Base-by-base conservation (phyloP, 192 early-diverging fungal species). In the Podila minutissima region DNA sequence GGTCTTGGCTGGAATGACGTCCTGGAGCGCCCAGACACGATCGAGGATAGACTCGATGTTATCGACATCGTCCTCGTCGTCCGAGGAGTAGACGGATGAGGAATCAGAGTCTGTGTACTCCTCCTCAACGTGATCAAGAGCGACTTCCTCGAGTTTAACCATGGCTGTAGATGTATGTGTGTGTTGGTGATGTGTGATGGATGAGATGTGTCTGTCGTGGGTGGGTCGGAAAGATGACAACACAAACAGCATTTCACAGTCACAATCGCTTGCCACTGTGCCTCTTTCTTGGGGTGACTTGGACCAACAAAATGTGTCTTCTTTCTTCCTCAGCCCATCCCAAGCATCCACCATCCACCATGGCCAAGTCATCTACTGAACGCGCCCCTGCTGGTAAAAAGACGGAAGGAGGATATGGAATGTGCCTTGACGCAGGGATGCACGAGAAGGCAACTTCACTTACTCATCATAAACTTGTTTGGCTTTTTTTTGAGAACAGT, bases 41-140 rank as follows among this genome's bases (percentile, higher is more conserved):
- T 96, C 95, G 41, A 94, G 82, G 37, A 97, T 67, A 26, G 93
- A 91, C 75, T 98, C 95, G 28, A 95, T 92, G 28, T 90, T 84
- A 32, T 90, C 83, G 38, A 77, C 75, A 31, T 77, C 75, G 63
- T 70, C 75, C n/a, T 77, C 75, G 20, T 93, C 90, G 58, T 93
- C 90, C 20, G 89, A 88, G n/a, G 91, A 91, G 62, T 87, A 88
- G 57, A 88, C 88, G 12, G 78, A 77, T 61, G 87, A 87, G 51
- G 87, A 86, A 70, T 93, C 90, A 62, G 84, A 86, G 57, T 86
- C 87, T 37, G 69, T 71, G 75, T 77, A 77, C 24, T 72, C 69
- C 37, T 86, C 86, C 46, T 85, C 67, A 46, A 83, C 85, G 69
- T 90, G 86, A 74, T 76, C 71, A 49, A 85, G 74, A 51, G 83